Conservation (phyloP, 1,284 basidiomycete species). For the Microbotryum violaceum region DNA sequence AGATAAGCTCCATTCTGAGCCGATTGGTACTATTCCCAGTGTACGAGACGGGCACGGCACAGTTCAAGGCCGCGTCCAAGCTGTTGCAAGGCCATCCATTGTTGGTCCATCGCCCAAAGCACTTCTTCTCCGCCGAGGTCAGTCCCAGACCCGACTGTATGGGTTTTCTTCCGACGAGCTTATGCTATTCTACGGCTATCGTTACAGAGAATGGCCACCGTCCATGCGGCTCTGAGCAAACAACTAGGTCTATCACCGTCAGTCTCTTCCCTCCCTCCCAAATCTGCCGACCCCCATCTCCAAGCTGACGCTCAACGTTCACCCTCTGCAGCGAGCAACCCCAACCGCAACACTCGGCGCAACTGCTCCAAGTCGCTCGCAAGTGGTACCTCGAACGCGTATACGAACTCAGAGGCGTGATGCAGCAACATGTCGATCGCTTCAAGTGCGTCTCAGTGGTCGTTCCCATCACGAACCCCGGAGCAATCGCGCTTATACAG, state of each 20-base stretch:
- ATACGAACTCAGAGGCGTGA: conserved; percentile 15
- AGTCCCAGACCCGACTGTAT: neutral
- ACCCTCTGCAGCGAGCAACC: neutral
- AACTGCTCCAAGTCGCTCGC: conserved; percentile 24
- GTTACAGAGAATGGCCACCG: conserved; percentile 1
- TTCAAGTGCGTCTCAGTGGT: conserved; percentile 15
- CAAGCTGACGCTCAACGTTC: neutral
- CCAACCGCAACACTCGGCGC: neutral
- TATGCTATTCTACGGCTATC: no score
- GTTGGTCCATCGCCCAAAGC: neutral
- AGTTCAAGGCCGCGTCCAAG: conserved; percentile 40
- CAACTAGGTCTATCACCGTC: conserved; percentile 8
- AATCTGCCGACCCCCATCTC: neutral
- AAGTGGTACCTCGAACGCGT: conserved; percentile 30
- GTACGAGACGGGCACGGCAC: conserved; percentile 55
- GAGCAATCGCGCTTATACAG: no score
- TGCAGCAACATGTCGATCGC: conserved; percentile 24
- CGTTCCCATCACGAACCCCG: no score
- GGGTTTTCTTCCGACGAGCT: no score
- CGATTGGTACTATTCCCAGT: neutral
- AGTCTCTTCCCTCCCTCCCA: neutral
- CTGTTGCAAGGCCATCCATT: conserved; percentile 20
- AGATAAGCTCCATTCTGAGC: no score
- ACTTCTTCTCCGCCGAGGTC: conserved; percentile 18
- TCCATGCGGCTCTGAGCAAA: conserved; percentile 6